Evolutionary conservation across 2,329 filamentous ascomycete genomes (phyloP).

Genomic region (Stenocarpella maydis): DNA sequence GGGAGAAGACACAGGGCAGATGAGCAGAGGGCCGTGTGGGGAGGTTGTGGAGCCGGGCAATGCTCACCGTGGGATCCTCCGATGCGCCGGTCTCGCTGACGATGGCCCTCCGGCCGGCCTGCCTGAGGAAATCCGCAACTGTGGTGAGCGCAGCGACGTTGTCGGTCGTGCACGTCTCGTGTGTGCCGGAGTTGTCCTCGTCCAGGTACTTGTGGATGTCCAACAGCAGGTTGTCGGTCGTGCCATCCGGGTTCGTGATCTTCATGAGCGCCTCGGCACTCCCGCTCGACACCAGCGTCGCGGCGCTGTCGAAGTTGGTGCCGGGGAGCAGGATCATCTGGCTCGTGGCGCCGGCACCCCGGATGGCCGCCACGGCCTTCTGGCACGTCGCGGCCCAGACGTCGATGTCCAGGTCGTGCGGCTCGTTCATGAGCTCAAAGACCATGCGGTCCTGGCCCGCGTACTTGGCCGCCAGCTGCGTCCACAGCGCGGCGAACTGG

Average conservation of each 20-base stretch:
- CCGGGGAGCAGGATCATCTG: constrained; percentile 69
- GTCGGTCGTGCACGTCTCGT: constrained; percentile 60
- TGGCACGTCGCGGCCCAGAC: constrained; percentile 69
- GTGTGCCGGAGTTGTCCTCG: constrained; percentile 62
- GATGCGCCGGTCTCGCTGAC: constrained; percentile 63
- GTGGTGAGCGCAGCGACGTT: constrained; percentile 53
- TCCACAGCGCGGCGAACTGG: constrained; percentile 68
- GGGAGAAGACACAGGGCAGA: too few relatives aligned
- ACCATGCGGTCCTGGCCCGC: constrained; percentile 58
- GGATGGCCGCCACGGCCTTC: constrained; percentile 69
- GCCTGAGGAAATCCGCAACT: constrained; percentile 56
- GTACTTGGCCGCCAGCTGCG: constrained; percentile 64
- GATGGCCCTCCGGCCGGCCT: constrained; percentile 57
- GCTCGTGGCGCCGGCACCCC: constrained; percentile 66
- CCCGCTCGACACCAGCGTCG: constrained; percentile 56
- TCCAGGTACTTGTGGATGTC: constrained; percentile 69
- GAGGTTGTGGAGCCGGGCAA: too few relatives aligned
- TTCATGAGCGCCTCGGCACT: constrained; percentile 59
- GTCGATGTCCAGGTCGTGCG: constrained; percentile 60
- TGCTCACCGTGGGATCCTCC: constrained; percentile 48
- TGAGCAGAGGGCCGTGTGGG: neutral
- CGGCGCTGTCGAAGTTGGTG: constrained; percentile 63
- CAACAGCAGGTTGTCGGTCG: constrained; percentile 60
- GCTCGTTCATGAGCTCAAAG: constrained; percentile 75
- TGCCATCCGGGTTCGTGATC: constrained; percentile 65